A percentile compares a stretch with the other conserved stretches of the same genome.
These are phyloP conservation scores for Ophiosphaerella narmari DNA, from an alignment of 2,329 filamentous ascomycete species.

Conservation along the genomic window DNA sequence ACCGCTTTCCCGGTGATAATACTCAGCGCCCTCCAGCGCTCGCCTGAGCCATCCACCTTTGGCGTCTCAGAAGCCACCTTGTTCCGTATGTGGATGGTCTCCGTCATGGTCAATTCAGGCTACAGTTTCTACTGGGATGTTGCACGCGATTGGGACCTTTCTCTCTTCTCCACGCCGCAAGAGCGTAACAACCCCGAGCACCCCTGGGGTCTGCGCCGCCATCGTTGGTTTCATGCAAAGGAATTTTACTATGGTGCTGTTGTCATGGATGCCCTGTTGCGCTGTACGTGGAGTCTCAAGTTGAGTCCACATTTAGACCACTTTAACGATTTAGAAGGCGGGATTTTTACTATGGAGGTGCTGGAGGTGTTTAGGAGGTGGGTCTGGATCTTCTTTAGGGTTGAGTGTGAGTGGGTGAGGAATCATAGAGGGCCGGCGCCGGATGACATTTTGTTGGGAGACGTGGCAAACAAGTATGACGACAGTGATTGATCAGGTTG, in stretches of 20 bases:
- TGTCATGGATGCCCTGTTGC: slow-evolving; percentile 74
- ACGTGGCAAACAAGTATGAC: slow-evolving; percentile 66
- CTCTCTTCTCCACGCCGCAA: slow-evolving; percentile 68
- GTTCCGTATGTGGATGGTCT: slow-evolving; percentile 65
- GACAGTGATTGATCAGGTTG: slow-evolving; percentile 54
- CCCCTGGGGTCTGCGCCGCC: slow-evolving; percentile 76
- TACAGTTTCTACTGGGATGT: slow-evolving; percentile 99
- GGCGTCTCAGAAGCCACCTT: slow-evolving; percentile 61
- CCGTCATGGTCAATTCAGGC: slow-evolving; percentile 79
- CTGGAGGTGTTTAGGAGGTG: slow-evolving; percentile 87
- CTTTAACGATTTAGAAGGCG: slow-evolving; percentile 83
- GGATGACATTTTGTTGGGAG: slow-evolving; percentile 76
- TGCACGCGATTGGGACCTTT: slow-evolving; percentile 94
- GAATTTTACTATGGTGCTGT: slow-evolving; percentile 84
- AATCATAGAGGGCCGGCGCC: slow-evolving; percentile 60
- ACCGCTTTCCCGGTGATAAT: slow-evolving; percentile 91
- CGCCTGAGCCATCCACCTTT: slow-evolving; percentile 58
- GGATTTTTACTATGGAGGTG: slow-evolving; percentile 84
- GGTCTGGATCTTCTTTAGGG: slow-evolving; percentile 96
- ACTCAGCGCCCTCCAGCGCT: slow-evolving; percentile 73
- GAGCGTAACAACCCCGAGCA: slow-evolving; percentile 67
- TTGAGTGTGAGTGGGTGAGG: slow-evolving; percentile 86
- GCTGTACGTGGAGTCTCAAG: slow-evolving; percentile 91
- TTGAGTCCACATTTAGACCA: slow-evolving; percentile 80
- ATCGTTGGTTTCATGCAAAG: slow-evolving; percentile 72